Percentiles rank a stretch among this genome's conserved stretches.
Evolutionary conservation across 192 early-diverging fungal species (phyloP).

Genomic region (Entophlyctis helioformis): DNA sequence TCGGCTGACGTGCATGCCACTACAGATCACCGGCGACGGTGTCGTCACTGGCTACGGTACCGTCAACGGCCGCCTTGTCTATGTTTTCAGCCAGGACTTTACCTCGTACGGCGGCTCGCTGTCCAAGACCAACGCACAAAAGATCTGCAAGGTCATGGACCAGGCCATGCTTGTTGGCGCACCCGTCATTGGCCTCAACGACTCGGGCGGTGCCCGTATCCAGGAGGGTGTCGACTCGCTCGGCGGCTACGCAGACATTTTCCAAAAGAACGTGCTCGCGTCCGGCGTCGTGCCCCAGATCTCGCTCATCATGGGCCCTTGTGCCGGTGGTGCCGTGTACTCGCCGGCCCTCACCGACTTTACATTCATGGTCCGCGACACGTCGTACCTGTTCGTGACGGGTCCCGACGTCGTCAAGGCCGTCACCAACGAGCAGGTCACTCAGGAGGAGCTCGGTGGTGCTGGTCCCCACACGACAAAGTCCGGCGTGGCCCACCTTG

Average conservation of each 20-base stretch:
- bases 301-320: conserved; percentile 95
- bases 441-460: conserved; percentile 90
- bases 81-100: conserved; percentile 88
- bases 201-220: conserved; percentile 95
- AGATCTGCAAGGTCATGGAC: conserved; percentile 91
- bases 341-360: conserved; percentile 95
- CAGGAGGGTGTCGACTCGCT: conserved; percentile 96
- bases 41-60: conserved; percentile 95
- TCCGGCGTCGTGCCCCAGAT: conserved; percentile 94
- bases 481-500: conserved; percentile 84
- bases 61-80: conserved; percentile 80
- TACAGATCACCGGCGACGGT: conserved; percentile 78
- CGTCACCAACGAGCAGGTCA: conserved; percentile 88
- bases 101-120: conserved; percentile 87
- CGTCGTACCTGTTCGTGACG: conserved; percentile 93
- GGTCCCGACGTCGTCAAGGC: conserved; percentile 95
- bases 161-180: conserved; percentile 82
- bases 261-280: conserved; percentile 78
- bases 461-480: conserved; percentile 78
- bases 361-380: conserved; percentile 92
- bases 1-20: not conserved
- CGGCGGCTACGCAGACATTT: conserved; percentile 94
- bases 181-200: conserved; percentile 91
- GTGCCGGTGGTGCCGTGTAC: conserved; percentile 95
- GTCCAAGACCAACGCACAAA: conserved; percentile 76